Percentiles rank a stretch among this genome's conserved stretches.
These are phyloP conservation scores for Periconia sp. DNA, from an alignment of 2,329 filamentous ascomycete species.

Conservation along the genomic window DNA sequence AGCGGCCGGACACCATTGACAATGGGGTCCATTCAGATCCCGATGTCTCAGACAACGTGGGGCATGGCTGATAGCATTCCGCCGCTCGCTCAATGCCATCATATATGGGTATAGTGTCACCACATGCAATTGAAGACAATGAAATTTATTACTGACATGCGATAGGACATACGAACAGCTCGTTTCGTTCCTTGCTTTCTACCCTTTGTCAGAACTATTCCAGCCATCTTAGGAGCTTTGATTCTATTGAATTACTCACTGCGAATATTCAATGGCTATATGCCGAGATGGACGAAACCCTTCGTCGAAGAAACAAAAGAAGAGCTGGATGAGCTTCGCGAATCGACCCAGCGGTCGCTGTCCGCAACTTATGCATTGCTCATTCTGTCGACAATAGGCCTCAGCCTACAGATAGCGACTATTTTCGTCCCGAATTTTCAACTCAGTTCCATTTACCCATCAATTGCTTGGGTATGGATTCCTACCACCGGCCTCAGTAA, in stretches of 20 bases:
- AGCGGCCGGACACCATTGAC: slow-evolving; percentile 3
- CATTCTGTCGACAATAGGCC: slow-evolving; percentile 29
- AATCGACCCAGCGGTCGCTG: slow-evolving; percentile 33
- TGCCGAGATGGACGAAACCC: slow-evolving; percentile 58
- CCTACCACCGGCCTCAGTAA: neutral
- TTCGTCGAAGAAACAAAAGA: slow-evolving; percentile 52
- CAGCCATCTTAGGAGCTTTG: slow-evolving; percentile 43
- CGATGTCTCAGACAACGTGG: slow-evolving; percentile 19
- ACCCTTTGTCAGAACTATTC: slow-evolving; percentile 46
- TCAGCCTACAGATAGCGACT: slow-evolving; percentile 32
- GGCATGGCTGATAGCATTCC: slow-evolving; percentile 12
- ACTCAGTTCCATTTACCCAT: slow-evolving; percentile 29
- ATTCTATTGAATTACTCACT: slow-evolving; percentile 47
- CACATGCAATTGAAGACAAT: neutral
- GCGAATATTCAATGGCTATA: slow-evolving; percentile 36
- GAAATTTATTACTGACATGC: slow-evolving; percentile 13
- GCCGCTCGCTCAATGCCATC: slow-evolving; percentile 30
- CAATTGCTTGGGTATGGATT: slow-evolving; percentile 41
- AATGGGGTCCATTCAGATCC: slow-evolving; percentile 35
- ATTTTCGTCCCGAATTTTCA: slow-evolving; percentile 27
- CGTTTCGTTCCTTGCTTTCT: slow-evolving; percentile 50
- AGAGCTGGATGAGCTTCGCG: slow-evolving; percentile 36
- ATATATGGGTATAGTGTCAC: slow-evolving; percentile 40
- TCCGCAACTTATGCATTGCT: slow-evolving; percentile 32
- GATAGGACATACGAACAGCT: slow-evolving; percentile 43